Evolutionary conservation across 192 early-diverging fungal species (phyloP).

Genomic region (Glomus cerebriforme): DNA sequence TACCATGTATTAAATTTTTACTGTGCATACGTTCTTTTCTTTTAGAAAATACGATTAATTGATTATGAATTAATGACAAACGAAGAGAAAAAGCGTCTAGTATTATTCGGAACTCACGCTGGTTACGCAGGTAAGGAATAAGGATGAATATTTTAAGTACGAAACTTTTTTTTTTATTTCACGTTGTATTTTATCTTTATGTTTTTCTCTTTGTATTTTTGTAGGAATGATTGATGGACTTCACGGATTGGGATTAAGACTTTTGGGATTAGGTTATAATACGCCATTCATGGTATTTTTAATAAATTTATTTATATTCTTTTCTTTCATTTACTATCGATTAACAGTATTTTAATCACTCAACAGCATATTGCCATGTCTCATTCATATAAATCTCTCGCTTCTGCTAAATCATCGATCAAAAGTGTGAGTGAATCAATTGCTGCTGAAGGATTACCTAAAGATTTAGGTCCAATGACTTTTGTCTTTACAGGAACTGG

Average conservation of each 20-base stretch:
- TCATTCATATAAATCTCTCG: slow-evolving; percentile 70
- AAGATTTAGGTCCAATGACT: slow-evolving; percentile 83
- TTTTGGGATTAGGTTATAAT: slow-evolving; percentile 89
- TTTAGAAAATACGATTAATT: slow-evolving; percentile 81
- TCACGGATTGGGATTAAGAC: slow-evolving; percentile 87
- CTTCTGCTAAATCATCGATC: slow-evolving; percentile 60
- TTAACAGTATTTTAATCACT: slow-evolving; percentile 20
- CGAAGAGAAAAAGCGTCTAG: slow-evolving; percentile 71
- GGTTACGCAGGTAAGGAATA: slow-evolving; percentile 84
- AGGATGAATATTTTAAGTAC: neutral
- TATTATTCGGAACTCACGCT: slow-evolving; percentile 91
- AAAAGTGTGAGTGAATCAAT: slow-evolving; percentile 77
- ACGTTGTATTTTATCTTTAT: neutral
- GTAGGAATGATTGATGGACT: slow-evolving; percentile 85
- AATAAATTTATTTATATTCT: neutral
- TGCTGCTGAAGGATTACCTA: slow-evolving; percentile 83
- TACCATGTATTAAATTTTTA: neutral
- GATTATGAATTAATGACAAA: slow-evolving; percentile 96
- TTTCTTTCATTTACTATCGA: slow-evolving; percentile 37
- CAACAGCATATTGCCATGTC: slow-evolving; percentile 69
- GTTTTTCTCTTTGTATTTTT: too few relatives aligned
- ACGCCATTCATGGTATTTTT: slow-evolving; percentile 84
- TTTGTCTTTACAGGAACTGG: slow-evolving; percentile 92
- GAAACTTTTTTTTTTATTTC: neutral
- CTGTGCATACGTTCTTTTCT: neutral